These are phyloP conservation scores for Camillea tinctor DNA, from an alignment of 2,329 filamentous ascomycete genomes.

Conservation along the genomic window DNA sequence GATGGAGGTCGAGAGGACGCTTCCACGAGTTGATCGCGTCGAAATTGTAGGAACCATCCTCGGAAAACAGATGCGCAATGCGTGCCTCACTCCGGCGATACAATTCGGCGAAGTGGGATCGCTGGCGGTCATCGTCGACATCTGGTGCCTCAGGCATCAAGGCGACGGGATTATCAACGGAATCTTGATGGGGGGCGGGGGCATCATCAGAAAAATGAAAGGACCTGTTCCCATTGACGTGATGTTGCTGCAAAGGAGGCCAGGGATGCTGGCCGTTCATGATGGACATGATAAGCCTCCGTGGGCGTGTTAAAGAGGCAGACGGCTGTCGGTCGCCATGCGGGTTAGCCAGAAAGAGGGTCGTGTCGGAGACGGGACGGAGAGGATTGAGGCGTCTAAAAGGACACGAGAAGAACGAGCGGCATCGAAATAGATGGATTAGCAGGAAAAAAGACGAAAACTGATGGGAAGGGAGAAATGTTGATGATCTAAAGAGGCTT, in stretches of 20 bases:
- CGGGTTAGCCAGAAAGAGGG: conserved; percentile 45
- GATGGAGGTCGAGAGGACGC: conserved; percentile 41
- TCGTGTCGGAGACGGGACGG: conserved; percentile 51
- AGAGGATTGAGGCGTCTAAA: conserved; percentile 47
- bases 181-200: conserved; percentile 49
- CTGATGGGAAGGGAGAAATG: conserved; percentile 43
- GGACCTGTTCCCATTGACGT: conserved; percentile 47
- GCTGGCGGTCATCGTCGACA: conserved; percentile 67
- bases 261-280: conserved; percentile 65
- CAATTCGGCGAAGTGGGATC: conserved; percentile 72
- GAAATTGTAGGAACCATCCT: conserved; percentile 53
- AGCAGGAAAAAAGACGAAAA: conserved; percentile 38
- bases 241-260: conserved; percentile 56
- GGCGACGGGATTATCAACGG: conserved; percentile 46
- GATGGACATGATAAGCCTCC: conserved; percentile 62
- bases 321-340: conserved; percentile 55
- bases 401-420: conserved; percentile 49
- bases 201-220: conserved; percentile 63
- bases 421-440: conserved; percentile 53
- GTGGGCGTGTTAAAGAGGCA: conserved; percentile 47
- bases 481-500: conserved; percentile 51
- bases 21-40: conserved; percentile 53
- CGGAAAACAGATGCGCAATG: conserved; percentile 71
- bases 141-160: conserved; percentile 64
- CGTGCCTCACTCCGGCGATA: conserved; percentile 76